Evolutionary conservation across 768 basidiomycete species (phyloP), one percentile per base, ranked within the genome.

Genomic region (Leccinum boreale): DNA sequence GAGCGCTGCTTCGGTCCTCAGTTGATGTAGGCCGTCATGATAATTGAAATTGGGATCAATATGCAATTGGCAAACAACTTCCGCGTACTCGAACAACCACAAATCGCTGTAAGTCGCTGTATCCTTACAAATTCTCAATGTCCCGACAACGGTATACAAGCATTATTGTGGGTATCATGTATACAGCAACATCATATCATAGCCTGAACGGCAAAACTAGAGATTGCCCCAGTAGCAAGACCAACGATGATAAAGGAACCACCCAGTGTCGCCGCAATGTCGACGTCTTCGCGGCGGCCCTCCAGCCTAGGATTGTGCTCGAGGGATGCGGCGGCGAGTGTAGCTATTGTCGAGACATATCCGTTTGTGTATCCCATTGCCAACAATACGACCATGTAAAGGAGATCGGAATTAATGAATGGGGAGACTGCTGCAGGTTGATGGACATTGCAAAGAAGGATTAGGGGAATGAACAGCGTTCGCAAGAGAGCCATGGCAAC

Each of bases 401-500:
- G 52, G 39, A 82, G 48, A 67, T 96, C 93, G 2, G 92, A 94
- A 72, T 76, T 85, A 76, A 95, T 86, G 59, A 87, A 62, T 3
- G 70, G 66, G 5, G 70, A 57, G 1, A 50, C 52, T 31, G 67
- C 55, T 1, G 74, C 61, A 28, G 77, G 75, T 46, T 79, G 81
- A 60, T 85, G 83, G 47, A 95, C 74, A 67, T 97, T 97, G 79
- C 94, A 96, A 73, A 88, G 78, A n/a, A 96, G 79, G 73, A 96
- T 89, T 45, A 94, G 66, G 33, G 92, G 92, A 51, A 97, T 83
- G 74, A 96, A 95, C 35, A 93, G 65, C 2, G 86, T 89, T 54
- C 94, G 85, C 4, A 82, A 70, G 44, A 90, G 69, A 17, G 92
- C 86, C 28, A 92, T 73, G 4, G 69, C 66, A 11, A 92, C 69